These are phyloP conservation scores for Yamadazyma nakazawae DNA, from an alignment of 805 yeast genomes.

Conservation along the genomic window DNA sequence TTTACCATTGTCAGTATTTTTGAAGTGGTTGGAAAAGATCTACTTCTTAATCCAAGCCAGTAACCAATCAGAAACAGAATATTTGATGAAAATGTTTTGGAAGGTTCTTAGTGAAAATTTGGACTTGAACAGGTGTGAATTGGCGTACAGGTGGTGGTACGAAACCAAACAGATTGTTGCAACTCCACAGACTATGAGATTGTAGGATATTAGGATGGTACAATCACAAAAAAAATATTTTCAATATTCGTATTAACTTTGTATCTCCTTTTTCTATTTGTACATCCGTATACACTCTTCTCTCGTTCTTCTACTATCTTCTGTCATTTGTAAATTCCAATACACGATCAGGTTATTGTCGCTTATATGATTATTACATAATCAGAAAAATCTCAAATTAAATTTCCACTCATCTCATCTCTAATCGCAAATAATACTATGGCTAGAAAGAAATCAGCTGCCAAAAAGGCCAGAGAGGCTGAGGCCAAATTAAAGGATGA, in stretches of 20 bases:
- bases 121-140: conserved; percentile 52
- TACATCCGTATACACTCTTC: no score
- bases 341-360: no score
- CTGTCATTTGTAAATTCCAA: no score
- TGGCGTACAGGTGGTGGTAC: conserved; percentile 66
- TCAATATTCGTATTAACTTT: no score
- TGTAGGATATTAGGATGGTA: not conserved
- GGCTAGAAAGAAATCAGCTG: conserved; percentile 88
- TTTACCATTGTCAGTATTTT: conserved; percentile 41
- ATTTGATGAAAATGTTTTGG: conserved; percentile 47
- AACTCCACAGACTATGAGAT: not conserved
- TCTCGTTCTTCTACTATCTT: no score
- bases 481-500: conserved; percentile 13
- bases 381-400: not conserved
- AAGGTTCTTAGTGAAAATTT: conserved; percentile 53
- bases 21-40: conserved; percentile 46
- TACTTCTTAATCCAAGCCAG: conserved; percentile 35
- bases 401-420: conserved; percentile 16
- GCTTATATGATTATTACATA: not conserved
- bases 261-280: no score
- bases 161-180: conserved; percentile 19
- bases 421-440: conserved; percentile 29
- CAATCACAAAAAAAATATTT: not conserved
- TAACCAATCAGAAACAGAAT: conserved; percentile 32
- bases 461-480: conserved; percentile 61